Percentiles rank a stretch among this genome's conserved stretches.
phyloP scores from a whole-genome alignment of 2,329 filamentous ascomycete species.

The Didymella arachidicola region DNA sequence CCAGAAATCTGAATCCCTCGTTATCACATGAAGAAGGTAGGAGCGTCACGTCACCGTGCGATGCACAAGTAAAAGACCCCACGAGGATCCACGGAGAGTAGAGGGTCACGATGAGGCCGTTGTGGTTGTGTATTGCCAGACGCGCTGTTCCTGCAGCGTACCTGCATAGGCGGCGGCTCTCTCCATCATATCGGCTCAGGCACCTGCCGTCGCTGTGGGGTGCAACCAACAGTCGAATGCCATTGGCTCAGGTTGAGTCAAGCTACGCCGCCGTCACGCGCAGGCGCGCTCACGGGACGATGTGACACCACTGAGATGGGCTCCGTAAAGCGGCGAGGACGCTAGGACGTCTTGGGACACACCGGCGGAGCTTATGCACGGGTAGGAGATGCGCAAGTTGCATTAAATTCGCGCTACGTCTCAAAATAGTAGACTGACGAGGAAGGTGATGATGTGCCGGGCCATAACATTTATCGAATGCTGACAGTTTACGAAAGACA shows the following conservation, averaged over 20 bases:
- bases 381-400: slow-evolving; percentile 39
- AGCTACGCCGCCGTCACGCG: slow-evolving; percentile 42
- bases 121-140: slow-evolving; percentile 26
- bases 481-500: slow-evolving; percentile 42
- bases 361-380: slow-evolving; percentile 41
- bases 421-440: slow-evolving; percentile 45
- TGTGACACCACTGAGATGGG: slow-evolving; percentile 26
- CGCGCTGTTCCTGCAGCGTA: slow-evolving; percentile 52
- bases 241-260: slow-evolving; percentile 39
- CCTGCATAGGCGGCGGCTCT: slow-evolving; percentile 49
- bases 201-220: slow-evolving; percentile 43
- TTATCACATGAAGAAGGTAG: slow-evolving; percentile 20
- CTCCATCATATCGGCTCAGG: slow-evolving; percentile 31
- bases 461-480: slow-evolving; percentile 44
- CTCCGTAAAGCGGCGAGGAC: slow-evolving; percentile 40
- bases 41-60: slow-evolving; percentile 17
- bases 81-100: slow-evolving; percentile 14
- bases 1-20: slow-evolving; percentile 36
- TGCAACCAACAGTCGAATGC: slow-evolving; percentile 22
- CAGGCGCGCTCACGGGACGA: slow-evolving; percentile 35
- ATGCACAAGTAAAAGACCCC: slow-evolving; percentile 15
- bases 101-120: slow-evolving; percentile 29
- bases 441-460: slow-evolving; percentile 29
- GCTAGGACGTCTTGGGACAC: slow-evolving; percentile 31
- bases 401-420: slow-evolving; percentile 43